A percentile compares a stretch with the other conserved stretches of the same genome.
Conservation (phyloP, 1,139 yeast species). For the Protomyces inundatus region DNA sequence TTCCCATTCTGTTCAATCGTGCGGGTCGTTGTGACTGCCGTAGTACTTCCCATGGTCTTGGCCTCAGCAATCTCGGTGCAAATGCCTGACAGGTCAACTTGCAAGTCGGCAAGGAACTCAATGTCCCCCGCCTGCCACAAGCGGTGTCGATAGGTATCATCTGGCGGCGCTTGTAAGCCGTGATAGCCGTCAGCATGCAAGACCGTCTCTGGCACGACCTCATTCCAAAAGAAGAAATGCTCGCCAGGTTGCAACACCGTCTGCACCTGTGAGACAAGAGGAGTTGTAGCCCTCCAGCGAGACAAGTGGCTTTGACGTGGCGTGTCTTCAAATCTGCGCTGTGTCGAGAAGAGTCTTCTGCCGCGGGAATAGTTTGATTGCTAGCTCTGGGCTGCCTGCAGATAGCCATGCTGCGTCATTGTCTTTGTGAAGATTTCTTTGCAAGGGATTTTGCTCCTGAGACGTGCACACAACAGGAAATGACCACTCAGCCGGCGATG, state of each 20-base stretch:
- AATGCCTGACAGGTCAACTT: neutral
- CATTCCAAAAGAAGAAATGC: conserved; percentile 22
- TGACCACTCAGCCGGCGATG: conserved; percentile 95
- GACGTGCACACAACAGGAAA: conserved; percentile 78
- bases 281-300: neutral
- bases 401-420: conserved; percentile 41
- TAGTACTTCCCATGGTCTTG: neutral
- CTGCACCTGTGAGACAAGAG: neutral
- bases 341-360: neutral
- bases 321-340: neutral
- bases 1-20: neutral
- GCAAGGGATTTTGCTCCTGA: conserved; percentile 79
- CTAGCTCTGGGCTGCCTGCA: neutral
- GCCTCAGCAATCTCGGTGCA: neutral
- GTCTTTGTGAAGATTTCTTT: conserved; percentile 69
- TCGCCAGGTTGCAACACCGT: neutral
- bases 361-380: neutral
- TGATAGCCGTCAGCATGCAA: conserved; percentile 19
- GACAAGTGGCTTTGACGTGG: neutral
- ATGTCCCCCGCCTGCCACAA: conserved; percentile 17
- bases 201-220: neutral
- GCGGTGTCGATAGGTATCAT: conserved; percentile 3
- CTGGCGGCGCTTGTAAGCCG: conserved; percentile 18
- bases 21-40: neutral
- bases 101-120: neutral